phyloP scores from a whole-genome alignment of 2,329 filamentous ascomycete species.

The Aspergillus tanneri region DNA sequence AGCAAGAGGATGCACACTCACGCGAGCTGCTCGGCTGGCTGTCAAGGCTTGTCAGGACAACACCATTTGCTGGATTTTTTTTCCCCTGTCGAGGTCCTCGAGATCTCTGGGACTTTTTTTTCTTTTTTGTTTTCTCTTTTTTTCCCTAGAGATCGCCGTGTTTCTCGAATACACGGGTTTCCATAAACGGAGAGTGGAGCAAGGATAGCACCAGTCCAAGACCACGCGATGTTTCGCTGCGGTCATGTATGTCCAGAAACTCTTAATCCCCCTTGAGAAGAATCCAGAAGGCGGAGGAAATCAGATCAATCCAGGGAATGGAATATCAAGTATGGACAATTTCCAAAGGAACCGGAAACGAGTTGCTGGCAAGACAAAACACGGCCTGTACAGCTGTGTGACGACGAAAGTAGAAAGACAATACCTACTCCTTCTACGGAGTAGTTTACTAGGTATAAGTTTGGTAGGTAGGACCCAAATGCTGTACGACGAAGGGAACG shows the following conservation, averaged over 20 bases:
- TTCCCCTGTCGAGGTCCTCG: neutral
- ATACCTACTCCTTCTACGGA: too few species aligned
- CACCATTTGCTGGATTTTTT: neutral
- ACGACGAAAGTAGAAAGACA: neutral
- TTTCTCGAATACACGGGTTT: constrained; percentile 5
- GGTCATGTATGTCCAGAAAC: too few species aligned
- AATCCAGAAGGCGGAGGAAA: too few species aligned
- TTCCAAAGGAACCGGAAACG: constrained; percentile 4
- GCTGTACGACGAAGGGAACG: too few species aligned
- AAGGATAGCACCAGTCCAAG: constrained; percentile 1
- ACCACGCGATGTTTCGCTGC: neutral
- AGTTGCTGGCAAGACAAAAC: too few species aligned
- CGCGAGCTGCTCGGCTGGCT: constrained; percentile 6
- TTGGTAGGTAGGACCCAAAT: too few species aligned
- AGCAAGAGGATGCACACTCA: constrained; percentile 2
- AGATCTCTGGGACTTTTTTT: neutral
- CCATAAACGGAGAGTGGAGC: constrained; percentile 18
- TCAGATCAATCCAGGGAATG: too few species aligned
- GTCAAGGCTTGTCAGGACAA: neutral
- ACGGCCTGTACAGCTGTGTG: too few species aligned
- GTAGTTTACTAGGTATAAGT: too few species aligned
- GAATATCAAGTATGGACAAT: too few species aligned
- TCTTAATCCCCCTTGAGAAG: too few species aligned
- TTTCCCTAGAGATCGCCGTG: neutral
- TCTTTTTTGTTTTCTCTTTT: neutral